phyloP scores from a whole-genome alignment of 2,329 filamentous ascomycete species.

The Malbranchea zuffiana region DNA sequence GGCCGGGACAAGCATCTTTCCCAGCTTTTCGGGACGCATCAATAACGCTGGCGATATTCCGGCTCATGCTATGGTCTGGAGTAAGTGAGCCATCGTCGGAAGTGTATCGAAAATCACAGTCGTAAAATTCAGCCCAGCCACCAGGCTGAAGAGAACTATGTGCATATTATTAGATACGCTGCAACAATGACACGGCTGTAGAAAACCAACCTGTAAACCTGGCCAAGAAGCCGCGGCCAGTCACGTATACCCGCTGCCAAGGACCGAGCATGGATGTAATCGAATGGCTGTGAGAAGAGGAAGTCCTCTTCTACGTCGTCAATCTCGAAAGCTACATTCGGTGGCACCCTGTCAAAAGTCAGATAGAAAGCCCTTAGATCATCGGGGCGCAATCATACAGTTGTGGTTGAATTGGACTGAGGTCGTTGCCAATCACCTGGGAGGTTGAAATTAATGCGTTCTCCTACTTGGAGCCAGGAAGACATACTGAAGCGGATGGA shows the following conservation, averaged over 20 bases:
- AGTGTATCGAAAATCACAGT: conserved; percentile 15
- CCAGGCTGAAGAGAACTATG: conserved; percentile 11
- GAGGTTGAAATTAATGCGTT: neutral
- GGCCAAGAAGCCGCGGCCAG: conserved; percentile 28
- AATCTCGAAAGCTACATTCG: conserved; percentile 50
- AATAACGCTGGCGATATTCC: conserved; percentile 1
- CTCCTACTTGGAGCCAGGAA: neutral
- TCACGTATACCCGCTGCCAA: conserved; percentile 43
- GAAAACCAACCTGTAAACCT: conserved; percentile 6
- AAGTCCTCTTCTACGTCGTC: conserved; percentile 53
- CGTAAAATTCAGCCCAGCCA: conserved; percentile 31
- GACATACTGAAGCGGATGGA: conserved; percentile 9
- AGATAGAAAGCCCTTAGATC: conserved; percentile 11
- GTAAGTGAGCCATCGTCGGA: conserved; percentile 8
- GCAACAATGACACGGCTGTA: too few species aligned
- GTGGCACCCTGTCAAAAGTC: conserved; percentile 39
- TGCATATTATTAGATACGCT: too few species aligned
- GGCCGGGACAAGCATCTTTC: conserved; percentile 13
- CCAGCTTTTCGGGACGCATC: conserved; percentile 10
- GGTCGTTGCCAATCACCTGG: conserved; percentile 14
- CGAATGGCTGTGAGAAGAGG: conserved; percentile 43
- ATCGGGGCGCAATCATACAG: conserved; percentile 12
- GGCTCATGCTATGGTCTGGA: conserved; percentile 7
- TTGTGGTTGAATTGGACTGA: conserved; percentile 13
- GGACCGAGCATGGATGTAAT: conserved; percentile 46